Base-by-base conservation (phyloP, 2,329 filamentous ascomycete species). In the Phyllachora maydis region DNA sequence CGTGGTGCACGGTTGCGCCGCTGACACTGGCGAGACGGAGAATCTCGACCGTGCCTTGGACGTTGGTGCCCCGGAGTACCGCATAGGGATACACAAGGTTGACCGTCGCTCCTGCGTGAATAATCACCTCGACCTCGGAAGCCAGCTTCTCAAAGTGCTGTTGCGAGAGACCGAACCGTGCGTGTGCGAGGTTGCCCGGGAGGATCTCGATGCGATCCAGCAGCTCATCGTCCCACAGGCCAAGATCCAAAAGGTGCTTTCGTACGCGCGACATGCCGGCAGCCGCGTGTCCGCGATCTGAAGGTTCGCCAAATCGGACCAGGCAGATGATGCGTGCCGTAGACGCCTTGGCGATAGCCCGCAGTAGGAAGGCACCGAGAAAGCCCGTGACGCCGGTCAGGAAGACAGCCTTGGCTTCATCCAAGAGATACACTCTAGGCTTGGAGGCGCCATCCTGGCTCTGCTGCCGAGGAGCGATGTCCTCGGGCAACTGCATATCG, bases 1-100 rank as follows among this genome's bases (percentile, higher is more conserved):
- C 54, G 30, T 83, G 76, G 35, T 83, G 74, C 2, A 83, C 57
- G 0, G 76, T 81, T 1, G 74, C 73, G 8, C 69, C 69, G 13
- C 58, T 61, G 18, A 60, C 56, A 27, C 63, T 59, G 0, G 76
- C 76, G 14, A 85, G 52, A 20, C 76, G 70, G 24, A 85, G 46
- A 18, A 83, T 63, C 40, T 83, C 75, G 19, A 64, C 54, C 1
- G 76, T 82, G n/a, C 77, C 77, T n/a, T 65, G 66, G 3, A 85
- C 71, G 34, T 85, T 85, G 27, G 75, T 65, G 23, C 60, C 65
- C 25, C 75, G 62, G 33, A 85, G 52, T 0, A 75, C 72, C 19
- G 76, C 77, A 33, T 83, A 83, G 0, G 77, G 76, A 33, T 85
- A 83, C 0, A 85, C 74, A 23, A 85, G 52, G 39, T 81, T 81